Base-by-base conservation (phyloP, 163 green algal genomes). In the Scenedesmus sp. region DNA sequence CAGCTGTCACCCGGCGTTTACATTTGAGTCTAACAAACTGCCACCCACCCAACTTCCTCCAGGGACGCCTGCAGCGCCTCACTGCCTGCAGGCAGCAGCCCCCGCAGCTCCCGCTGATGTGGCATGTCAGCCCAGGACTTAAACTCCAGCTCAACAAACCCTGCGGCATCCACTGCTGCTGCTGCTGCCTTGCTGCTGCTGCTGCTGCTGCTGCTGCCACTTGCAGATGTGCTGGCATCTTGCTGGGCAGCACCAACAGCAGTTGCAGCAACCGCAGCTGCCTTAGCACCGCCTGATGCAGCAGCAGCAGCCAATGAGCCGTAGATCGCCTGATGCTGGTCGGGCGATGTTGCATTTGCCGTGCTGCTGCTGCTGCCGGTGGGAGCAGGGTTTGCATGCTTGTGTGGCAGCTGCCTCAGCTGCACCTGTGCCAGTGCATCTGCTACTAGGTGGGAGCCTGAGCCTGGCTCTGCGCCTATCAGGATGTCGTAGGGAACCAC, bases 61-160 rank as follows among this genome's bases (percentile, higher is more conserved):
- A 46, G 70, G 57, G 20, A 16, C 2, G 15, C 54, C 86, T 84
- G 86, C 20, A 54, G 67, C 10, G 34, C 9, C 18, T 83, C 54
- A n/a, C 67, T n/a, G 52, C 67, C 18, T 52, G 86, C 46, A n/a
- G 86, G 86, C 67, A 90, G 67, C 67, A 90, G 67, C 13, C 46
- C 54, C 46, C 74, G 15, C 67, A 90, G 86, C 67, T 90, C 86
- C 20, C 34, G 26, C 54, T 84, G 86, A 70, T 83, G 86, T n/a
- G 86, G 86, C 86, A 90, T 55, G 62, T 90, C 86, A 26, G 18
- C 9, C 86, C 86, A 90, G 4, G 54, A 84, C 52, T 90, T 90
- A 54, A 84, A 90, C 67, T 90, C 87, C 70, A 89, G 34, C 62
- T 89, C 84, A 81, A 89, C 84, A 57, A 84, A 84, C 76, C 76